Conservation (phyloP, 2,329 filamentous ascomycete genomes). For the Bipolaris bicolor region DNA sequence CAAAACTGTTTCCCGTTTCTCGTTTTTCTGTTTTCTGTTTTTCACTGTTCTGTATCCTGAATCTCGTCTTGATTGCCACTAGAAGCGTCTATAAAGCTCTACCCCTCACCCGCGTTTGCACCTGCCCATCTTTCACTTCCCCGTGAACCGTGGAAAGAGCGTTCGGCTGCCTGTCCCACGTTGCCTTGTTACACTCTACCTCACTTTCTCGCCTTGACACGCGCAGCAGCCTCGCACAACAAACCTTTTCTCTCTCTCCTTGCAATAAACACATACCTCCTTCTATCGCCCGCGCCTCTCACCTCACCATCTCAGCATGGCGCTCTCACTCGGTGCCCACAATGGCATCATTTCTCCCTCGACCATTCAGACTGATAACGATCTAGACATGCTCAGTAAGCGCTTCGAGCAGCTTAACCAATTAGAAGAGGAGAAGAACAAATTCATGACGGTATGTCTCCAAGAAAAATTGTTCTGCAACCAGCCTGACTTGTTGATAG, state of each 20-base stretch:
- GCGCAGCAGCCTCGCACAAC: neutral
- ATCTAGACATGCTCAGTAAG: conserved; percentile 29
- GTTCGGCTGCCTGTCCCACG: conserved; percentile 3
- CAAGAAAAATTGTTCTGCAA: neutral
- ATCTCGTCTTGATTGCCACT: conserved; percentile 11
- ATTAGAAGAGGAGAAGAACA: conserved; percentile 40
- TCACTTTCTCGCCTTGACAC: neutral
- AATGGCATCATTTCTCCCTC: conserved; percentile 9
- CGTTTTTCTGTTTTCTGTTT: neutral
- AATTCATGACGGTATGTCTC: conserved; percentile 41
- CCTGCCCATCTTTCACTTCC: conserved; percentile 1
- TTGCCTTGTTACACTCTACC: neutral
- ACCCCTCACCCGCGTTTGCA: conserved; percentile 20
- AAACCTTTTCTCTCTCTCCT: neutral
- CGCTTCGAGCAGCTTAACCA: conserved; percentile 42
- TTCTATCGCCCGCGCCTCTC: neutral
- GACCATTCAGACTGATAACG: neutral
- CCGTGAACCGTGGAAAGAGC: conserved; percentile 4
- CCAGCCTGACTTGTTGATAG: conserved; percentile 26
- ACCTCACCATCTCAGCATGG: conserved; percentile 13
- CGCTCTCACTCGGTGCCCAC: conserved; percentile 17
- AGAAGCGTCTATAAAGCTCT: conserved; percentile 8
- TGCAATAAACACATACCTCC: too few relatives aligned
- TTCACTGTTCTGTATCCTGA: neutral
- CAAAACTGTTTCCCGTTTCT: neutral